Evolutionary conservation across 2,329 filamentous ascomycete genomes (phyloP).

Genomic region (Hymenoscyphus occultus): DNA sequence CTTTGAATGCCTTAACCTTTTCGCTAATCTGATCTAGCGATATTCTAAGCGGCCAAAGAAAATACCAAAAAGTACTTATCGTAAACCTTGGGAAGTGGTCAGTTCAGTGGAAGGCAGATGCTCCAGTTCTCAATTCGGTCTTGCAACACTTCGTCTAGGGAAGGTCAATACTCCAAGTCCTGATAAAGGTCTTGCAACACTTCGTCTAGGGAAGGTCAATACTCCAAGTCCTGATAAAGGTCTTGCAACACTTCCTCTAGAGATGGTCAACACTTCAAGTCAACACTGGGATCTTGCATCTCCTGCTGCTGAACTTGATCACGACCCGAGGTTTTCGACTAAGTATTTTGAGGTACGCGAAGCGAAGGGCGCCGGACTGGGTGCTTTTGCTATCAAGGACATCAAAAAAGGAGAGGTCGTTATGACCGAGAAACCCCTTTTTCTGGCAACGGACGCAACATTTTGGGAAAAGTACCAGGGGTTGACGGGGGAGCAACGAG

Average conservation of each 20-base stretch:
- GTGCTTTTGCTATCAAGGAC: constrained; percentile 32
- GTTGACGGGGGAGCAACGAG: constrained; percentile 23
- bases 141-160: not conserved
- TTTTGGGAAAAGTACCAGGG: constrained; percentile 24
- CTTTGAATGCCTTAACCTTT: not conserved
- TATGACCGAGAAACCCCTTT: constrained; percentile 30
- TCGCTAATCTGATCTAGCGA: not conserved
- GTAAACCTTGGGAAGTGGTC: too few relatives aligned
- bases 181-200: not conserved
- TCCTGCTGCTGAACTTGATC: not conserved
- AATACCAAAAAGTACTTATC: too few relatives aligned
- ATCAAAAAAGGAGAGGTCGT: constrained; percentile 29
- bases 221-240: not conserved
- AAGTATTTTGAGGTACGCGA: constrained; percentile 31
- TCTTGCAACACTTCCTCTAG: not conserved
- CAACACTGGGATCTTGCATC: constrained; percentile 4
- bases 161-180: not conserved
- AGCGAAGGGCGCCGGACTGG: constrained; percentile 32
- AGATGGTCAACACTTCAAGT: not conserved
- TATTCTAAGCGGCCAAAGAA: too few relatives aligned
- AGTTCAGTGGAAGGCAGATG: too few relatives aligned
- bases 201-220: too few relatives aligned
- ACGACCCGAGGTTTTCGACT: constrained; percentile 21
- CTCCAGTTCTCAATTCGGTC: too few relatives aligned
- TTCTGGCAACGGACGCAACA: constrained; percentile 19